phyloP scores from a whole-genome alignment of 2,329 filamentous ascomycete species.

The Microsporum canis region DNA sequence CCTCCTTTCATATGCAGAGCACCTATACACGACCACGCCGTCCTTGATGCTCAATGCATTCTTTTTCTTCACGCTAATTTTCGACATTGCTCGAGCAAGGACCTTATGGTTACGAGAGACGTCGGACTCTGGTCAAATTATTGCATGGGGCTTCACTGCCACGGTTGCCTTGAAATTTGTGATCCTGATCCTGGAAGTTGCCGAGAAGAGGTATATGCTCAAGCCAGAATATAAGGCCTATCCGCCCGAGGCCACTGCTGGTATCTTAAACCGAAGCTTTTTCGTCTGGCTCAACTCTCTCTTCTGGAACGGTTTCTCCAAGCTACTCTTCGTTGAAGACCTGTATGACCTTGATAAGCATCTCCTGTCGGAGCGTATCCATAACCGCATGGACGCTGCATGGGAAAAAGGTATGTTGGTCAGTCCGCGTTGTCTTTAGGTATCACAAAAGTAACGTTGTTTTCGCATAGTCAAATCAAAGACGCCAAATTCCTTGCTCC shows the following conservation, averaged over 20 bases:
- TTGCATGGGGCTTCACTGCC: constrained; percentile 35
- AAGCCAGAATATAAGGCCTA: constrained; percentile 28
- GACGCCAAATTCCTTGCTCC: constrained; percentile 21
- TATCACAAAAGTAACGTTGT: not conserved
- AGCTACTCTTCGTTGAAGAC: constrained; percentile 34
- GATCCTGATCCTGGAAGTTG: constrained; percentile 36
- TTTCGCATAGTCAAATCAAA: constrained; percentile 19
- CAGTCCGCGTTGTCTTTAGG: constrained; percentile 4
- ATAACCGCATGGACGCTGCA: constrained; percentile 26
- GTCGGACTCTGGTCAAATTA: constrained; percentile 22
- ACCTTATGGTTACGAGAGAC: constrained; percentile 32
- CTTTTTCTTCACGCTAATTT: constrained; percentile 35
- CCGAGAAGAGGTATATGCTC: constrained; percentile 36
- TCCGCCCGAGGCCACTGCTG: constrained; percentile 43
- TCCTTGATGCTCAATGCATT: constrained; percentile 40
- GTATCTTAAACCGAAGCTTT: constrained; percentile 38
- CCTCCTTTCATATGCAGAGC: constrained; percentile 38
- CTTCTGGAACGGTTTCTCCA: constrained; percentile 40
- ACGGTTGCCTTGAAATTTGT: constrained; percentile 34
- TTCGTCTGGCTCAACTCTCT: constrained; percentile 47
- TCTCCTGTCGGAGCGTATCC: constrained; percentile 32
- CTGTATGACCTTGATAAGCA: constrained; percentile 37
- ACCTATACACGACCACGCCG: constrained; percentile 35
- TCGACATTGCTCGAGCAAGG: constrained; percentile 37
- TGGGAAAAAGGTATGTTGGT: constrained; percentile 31